Evolutionary conservation across 306 rosid species (phyloP).

Genomic region (Cucurbita argyrosperma): DNA sequence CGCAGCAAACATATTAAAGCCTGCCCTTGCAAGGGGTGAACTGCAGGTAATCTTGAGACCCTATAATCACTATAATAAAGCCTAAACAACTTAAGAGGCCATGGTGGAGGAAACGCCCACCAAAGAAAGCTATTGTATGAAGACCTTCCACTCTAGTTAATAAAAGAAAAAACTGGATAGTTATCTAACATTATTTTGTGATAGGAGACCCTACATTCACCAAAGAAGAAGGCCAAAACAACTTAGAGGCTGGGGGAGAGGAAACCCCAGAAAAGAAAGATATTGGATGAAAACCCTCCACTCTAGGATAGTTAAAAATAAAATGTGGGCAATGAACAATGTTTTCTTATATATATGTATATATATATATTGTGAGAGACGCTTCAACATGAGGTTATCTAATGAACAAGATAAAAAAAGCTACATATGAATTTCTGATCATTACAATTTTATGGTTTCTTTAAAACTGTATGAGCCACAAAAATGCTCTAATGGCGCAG

Average conservation of each 20-base stretch:
- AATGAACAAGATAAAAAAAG: background rate
- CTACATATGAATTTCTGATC: background rate
- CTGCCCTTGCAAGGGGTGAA: constrained; percentile 98
- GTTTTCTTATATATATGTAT: background rate
- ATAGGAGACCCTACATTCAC: background rate
- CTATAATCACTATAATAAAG: background rate
- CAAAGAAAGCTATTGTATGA: background rate
- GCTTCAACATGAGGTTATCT: background rate
- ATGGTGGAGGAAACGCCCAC: background rate
- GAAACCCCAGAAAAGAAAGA: background rate
- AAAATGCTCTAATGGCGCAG: background rate
- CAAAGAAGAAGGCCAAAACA: background rate
- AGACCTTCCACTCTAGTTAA: background rate
- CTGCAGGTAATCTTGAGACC: constrained; percentile 48
- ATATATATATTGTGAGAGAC: background rate
- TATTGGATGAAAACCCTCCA: background rate
- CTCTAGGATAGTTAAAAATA: background rate
- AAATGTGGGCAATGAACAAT: background rate
- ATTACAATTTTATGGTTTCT: background rate
- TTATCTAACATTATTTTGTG: background rate
- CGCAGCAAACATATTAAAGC: constrained; percentile 91
- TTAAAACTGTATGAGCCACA: background rate
- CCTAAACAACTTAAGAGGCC: background rate
- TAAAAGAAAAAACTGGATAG: background rate
- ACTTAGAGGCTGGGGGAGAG: background rate